phyloP scores from a whole-genome alignment of 2,329 filamentous ascomycete species.

The Nannizziopsis arthrosporioides region DNA sequence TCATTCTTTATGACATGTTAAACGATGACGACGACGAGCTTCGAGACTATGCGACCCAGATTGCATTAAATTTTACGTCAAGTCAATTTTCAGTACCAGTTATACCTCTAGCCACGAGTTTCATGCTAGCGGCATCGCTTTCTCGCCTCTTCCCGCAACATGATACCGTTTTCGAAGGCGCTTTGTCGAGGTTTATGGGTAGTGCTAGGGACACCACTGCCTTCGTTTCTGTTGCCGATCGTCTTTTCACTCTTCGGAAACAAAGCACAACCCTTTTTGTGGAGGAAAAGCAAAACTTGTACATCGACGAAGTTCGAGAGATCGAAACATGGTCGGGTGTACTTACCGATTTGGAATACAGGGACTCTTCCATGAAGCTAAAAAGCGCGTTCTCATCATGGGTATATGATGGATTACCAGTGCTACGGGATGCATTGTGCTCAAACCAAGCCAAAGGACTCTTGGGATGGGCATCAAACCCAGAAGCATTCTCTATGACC shows the following conservation, averaged over 20 bases:
- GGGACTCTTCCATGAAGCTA: constrained; percentile 12
- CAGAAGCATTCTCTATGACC: constrained; percentile 48
- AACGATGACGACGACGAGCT: constrained; percentile 91
- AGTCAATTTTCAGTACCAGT: constrained; percentile 6
- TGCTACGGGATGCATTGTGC: constrained; percentile 21
- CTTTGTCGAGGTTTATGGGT: constrained; percentile 31
- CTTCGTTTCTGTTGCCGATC: constrained; percentile 20
- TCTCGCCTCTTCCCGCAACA: constrained; percentile 25
- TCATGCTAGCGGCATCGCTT: constrained; percentile 30
- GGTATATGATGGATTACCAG: constrained; percentile 25
- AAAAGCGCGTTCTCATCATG: constrained; percentile 21
- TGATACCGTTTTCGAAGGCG: constrained; percentile 24
- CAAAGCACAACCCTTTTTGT: constrained; percentile 54
- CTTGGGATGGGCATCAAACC: constrained; percentile 60
- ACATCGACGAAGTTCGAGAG: constrained; percentile 70
- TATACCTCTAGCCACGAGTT: constrained; percentile 40
- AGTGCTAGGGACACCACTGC: constrained; percentile 21
- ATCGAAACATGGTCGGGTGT: constrained; percentile 53
- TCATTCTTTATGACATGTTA: constrained; percentile 62
- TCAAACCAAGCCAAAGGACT: constrained; percentile 46
- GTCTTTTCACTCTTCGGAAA: constrained; percentile 26
- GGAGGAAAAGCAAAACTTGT: constrained; percentile 90
- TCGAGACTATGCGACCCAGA: constrained; percentile 48
- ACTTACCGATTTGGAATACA: constrained; percentile 30
- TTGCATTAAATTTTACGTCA: constrained; percentile 29